These are phyloP conservation scores for Casuarina cunninghamiana DNA, from an alignment of 306 rosid genomes.

Conservation along the genomic window DNA sequence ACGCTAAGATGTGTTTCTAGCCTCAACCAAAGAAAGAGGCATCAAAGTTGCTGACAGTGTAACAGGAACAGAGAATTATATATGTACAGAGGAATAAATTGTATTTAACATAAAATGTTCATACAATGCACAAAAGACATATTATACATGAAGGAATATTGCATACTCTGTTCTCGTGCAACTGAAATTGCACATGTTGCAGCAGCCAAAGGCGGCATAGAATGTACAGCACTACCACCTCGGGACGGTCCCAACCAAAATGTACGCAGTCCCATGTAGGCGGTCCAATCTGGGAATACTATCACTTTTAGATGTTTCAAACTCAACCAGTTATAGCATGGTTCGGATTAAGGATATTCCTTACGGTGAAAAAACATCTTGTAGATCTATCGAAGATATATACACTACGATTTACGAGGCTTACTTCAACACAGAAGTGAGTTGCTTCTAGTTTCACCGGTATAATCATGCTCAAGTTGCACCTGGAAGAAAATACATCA, in stretches of 20 bases:
- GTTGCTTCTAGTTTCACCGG: not conserved
- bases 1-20: not conserved
- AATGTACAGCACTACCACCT: not conserved
- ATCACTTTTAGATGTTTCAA: not conserved
- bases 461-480: not conserved
- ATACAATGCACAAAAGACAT: not conserved
- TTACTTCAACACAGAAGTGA: not conserved
- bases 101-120: not conserved
- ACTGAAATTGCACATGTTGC: not conserved
- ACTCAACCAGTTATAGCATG: not conserved
- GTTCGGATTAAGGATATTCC: not conserved
- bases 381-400: not conserved
- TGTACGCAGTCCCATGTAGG: not conserved
- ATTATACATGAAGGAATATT: constrained; percentile 16
- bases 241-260: not conserved
- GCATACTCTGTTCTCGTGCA: not conserved
- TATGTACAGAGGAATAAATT: not conserved
- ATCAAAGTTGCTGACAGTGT: not conserved
- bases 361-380: not conserved
- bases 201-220: not conserved
- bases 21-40: not conserved
- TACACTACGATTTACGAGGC: no score
- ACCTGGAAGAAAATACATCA: no score
- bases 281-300: not conserved
- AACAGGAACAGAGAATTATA: not conserved